Base-by-base conservation (phyloP, 306 rosid species). In the Coriaria nepalensis region DNA sequence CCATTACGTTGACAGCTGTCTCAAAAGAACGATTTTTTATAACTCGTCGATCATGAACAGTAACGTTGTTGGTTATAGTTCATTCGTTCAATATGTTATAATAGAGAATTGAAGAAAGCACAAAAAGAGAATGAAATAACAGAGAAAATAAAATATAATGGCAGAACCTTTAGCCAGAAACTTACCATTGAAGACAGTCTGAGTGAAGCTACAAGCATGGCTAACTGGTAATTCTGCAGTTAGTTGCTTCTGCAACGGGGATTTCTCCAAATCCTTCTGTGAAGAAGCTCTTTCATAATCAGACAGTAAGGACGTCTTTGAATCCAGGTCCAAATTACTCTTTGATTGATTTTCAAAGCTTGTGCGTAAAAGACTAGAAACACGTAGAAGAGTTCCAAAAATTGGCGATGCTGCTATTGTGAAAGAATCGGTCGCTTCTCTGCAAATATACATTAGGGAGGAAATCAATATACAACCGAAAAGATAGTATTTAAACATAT, bases 161-260 rank as follows among this genome's bases (percentile, higher is more conserved):
- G 48, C 29, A 37, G 10, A 5, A 46, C 13, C 33, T 29, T 4
- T 36, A 6, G 8, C 4, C 33, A 43, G 13, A 37, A 20, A 20
- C 29, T 56, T 54, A 81, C 96, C 92, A 57, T 87, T 87, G 57
- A 87, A 82, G 53, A 87, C 56, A 34, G 96, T 87, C 68, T 87
- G 92, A 56, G 82, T 77, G 60, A 87, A 65, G 70, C 70, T 82
- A 60, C 94, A 87, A 8, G 83, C 94, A 51, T 67, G 73, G 38
- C 57, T 72, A 77, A 60, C n/a, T 3, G 92, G 70, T 4, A 70
- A 38, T 68, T 77, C 92, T 44, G 80, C 83, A 47, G 78, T 70
- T 40, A 53, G 40, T 12, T 78, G 93, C 76, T 56, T 73, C 33
- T 69, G 57, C 45, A 77, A n/a, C 5, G 80, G 50, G 47, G 75